Conservation (phyloP, 2,329 filamentous ascomycete genomes). For the Sporothrix humicola region DNA sequence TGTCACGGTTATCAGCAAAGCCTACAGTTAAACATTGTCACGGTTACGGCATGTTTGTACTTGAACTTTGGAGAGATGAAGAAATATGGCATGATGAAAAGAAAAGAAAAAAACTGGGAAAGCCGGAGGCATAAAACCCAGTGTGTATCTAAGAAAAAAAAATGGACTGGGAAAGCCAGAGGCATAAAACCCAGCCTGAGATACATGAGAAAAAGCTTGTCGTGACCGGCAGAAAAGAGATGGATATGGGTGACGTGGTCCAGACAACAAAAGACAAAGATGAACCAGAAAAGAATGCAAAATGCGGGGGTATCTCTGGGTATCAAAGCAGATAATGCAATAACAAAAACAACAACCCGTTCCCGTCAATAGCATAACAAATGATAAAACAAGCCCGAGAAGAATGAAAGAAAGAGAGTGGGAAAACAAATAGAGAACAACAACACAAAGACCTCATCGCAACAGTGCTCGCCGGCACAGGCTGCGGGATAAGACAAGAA, state of each 20-base stretch:
- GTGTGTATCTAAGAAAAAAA: not conserved
- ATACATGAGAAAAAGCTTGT: no score
- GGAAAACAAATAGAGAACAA: not conserved
- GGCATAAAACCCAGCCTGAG: not conserved
- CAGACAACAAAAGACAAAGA: not conserved
- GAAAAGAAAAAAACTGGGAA: conserved; percentile 4
- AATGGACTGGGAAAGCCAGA: not conserved
- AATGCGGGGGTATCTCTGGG: not conserved
- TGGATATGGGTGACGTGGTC: no score
- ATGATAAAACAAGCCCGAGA: not conserved
- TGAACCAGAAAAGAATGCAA: not conserved
- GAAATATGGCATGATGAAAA: not conserved
- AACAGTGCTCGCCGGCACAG: not conserved
- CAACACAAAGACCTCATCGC: not conserved
- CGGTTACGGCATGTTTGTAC: not conserved
- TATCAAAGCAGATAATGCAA: not conserved
- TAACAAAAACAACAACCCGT: not conserved
- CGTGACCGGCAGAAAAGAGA: no score
- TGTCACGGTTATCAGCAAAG: not conserved
- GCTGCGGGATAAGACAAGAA: not conserved
- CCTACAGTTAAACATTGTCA: not conserved
- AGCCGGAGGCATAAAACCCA: conserved; percentile 3
- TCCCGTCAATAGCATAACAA: not conserved
- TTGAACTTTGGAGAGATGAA: not conserved
- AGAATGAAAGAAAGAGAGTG: not conserved